These are phyloP conservation scores for Rhodomyrtus psidioides DNA, from an alignment of 441 rosid genomes.

Conservation along the genomic window DNA sequence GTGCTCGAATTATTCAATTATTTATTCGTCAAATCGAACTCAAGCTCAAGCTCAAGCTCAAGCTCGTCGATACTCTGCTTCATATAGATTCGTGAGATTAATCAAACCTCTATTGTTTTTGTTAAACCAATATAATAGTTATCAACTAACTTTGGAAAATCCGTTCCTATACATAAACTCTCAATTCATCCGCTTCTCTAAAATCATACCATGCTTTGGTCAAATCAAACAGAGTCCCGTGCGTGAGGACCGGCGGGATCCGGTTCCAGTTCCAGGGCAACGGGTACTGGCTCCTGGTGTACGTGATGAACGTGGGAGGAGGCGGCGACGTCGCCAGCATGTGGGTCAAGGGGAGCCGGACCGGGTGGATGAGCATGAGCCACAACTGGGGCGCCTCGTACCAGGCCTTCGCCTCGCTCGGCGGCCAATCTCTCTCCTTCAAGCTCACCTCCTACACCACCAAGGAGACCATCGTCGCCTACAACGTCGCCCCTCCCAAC, in stretches of 20 bases:
- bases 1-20: not conserved
- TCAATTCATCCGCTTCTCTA: not conserved
- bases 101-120: no score
- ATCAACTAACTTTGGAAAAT: not conserved
- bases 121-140: not conserved
- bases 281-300: constrained; percentile 68
- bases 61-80: not conserved
- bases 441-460: constrained; percentile 55
- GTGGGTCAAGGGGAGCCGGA: constrained; percentile 84
- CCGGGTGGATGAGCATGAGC: constrained; percentile 82
- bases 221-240: constrained; percentile 45
- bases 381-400: constrained; percentile 93
- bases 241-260: constrained; percentile 44
- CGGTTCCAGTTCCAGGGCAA: constrained; percentile 74
- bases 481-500: constrained; percentile 59
- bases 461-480: constrained; percentile 46
- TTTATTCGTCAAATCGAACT: no score
- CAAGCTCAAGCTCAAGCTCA: not conserved
- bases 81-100: not conserved
- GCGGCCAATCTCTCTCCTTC: constrained; percentile 74
- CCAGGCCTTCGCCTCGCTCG: constrained; percentile 69
- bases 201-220: not conserved
- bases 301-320: constrained; percentile 81
- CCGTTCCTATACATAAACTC: not conserved
- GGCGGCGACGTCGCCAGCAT: constrained; percentile 57